Evolutionary conservation across 2,329 filamentous ascomycete species (phyloP).

Genomic region (Paradendryphiella salina): DNA sequence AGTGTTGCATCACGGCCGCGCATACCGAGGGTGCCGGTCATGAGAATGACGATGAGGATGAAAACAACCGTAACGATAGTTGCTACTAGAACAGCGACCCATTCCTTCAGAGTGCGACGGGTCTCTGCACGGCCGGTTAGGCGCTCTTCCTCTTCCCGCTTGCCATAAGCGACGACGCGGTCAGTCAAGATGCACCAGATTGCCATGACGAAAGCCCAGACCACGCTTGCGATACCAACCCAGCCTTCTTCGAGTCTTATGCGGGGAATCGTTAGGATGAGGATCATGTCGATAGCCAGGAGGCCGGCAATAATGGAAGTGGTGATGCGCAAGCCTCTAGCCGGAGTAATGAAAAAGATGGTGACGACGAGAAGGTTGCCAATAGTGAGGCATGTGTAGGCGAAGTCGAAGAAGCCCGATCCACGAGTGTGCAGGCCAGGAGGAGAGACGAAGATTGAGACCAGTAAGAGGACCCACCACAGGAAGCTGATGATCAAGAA

Average conservation of each 20-base stretch:
- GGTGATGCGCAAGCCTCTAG: conserved; percentile 74
- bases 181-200: conserved; percentile 80
- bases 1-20: conserved; percentile 79
- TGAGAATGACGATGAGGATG: conserved; percentile 68
- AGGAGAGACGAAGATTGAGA: conserved; percentile 87
- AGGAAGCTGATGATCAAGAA: conserved; percentile 75
- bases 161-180: conserved; percentile 85
- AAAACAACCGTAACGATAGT: conserved; percentile 72
- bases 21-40: conserved; percentile 78
- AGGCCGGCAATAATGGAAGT: conserved; percentile 68
- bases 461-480: conserved; percentile 93
- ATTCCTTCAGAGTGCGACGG: conserved; percentile 78
- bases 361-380: conserved; percentile 75
- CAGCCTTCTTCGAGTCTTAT: conserved; percentile 84
- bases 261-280: conserved; percentile 74
- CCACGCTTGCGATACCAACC: conserved; percentile 82
- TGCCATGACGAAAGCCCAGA: conserved; percentile 80
- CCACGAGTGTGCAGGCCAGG: conserved; percentile 84
- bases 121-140: conserved; percentile 88
- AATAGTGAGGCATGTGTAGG: conserved; percentile 77
- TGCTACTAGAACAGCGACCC: conserved; percentile 76
- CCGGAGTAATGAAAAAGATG: conserved; percentile 86
- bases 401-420: conserved; percentile 89
- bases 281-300: conserved; percentile 73
- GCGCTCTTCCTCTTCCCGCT: conserved; percentile 87